Percentiles rank a stretch among this genome's conserved stretches.
Conservation (phyloP, 225 moss, liverwort and hornwort species). For the Marchantia polymorpha region DNA sequence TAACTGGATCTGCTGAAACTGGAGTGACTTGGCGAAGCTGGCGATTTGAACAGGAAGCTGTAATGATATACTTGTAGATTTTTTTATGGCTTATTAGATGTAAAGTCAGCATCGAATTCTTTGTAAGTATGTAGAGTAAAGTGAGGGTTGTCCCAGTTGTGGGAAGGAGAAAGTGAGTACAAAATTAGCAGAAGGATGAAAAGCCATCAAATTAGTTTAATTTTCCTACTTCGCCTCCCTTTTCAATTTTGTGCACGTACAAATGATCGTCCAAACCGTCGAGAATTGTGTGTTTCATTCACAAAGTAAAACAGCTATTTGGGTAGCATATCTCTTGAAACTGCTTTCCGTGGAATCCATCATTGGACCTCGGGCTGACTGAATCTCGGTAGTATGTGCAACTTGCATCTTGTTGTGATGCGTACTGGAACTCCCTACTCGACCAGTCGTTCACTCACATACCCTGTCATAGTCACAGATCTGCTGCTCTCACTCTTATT, state of each 20-base stretch:
- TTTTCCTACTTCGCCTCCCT: constrained; percentile 19
- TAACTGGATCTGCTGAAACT: constrained; percentile 15
- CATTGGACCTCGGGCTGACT: not conserved
- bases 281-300: constrained; percentile 1
- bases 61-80: constrained; percentile 15
- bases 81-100: constrained; percentile 17
- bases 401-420: too few relatives aligned
- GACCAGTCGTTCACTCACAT: too few relatives aligned
- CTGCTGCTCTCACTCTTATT: too few relatives aligned
- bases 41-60: constrained; percentile 6
- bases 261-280: not conserved
- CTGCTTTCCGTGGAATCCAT: not conserved
- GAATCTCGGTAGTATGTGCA: too few relatives aligned
- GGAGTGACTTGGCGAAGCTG: constrained; percentile 7
- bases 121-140: constrained; percentile 29
- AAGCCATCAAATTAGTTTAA: constrained; percentile 17
- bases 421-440: too few relatives aligned
- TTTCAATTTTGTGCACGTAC: constrained; percentile 18
- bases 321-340: not conserved
- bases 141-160: constrained; percentile 23
- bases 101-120: constrained; percentile 21
- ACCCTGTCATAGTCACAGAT: too few relatives aligned
- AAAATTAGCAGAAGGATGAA: constrained; percentile 12
- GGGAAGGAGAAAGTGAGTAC: constrained; percentile 17
- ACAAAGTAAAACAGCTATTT: constrained; percentile 15